phyloP scores from a whole-genome alignment of 164 flowering plant species.

The Chloranthus sessilifolius region DNA sequence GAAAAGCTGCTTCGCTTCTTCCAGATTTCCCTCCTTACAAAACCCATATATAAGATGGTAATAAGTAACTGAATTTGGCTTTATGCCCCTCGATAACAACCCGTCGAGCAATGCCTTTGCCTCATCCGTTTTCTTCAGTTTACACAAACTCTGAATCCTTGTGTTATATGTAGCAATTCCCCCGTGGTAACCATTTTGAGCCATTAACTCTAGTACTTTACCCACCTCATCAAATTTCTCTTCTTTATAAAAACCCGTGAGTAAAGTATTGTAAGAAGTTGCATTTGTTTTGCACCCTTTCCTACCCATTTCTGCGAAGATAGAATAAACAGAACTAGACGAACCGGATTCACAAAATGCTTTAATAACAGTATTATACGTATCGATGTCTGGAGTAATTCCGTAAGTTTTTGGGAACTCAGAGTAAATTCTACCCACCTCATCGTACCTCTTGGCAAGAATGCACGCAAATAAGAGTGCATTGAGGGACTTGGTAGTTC shows the following conservation, averaged over 20 bases:
- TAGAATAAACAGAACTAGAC: slow-evolving; percentile 47
- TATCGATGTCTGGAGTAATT: slow-evolving; percentile 47
- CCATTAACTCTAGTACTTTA: slow-evolving; percentile 64
- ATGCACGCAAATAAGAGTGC: slow-evolving; percentile 53
- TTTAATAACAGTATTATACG: slow-evolving; percentile 63
- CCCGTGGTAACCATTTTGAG: slow-evolving; percentile 19
- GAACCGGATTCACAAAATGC: slow-evolving; percentile 56
- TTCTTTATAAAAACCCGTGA: slow-evolving; percentile 73
- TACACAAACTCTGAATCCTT: slow-evolving; percentile 74
- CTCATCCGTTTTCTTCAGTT: slow-evolving; percentile 47
- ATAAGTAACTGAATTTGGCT: slow-evolving; percentile 56
- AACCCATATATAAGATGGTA: slow-evolving; percentile 66
- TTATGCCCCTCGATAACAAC: slow-evolving; percentile 48
- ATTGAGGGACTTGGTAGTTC: slow-evolving; percentile 44
- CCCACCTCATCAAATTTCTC: slow-evolving; percentile 66
- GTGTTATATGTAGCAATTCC: slow-evolving; percentile 51
- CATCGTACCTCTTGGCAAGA: slow-evolving; percentile 36
- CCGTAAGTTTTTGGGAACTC: slow-evolving; percentile 52
- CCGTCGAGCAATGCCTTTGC: slow-evolving; percentile 68
- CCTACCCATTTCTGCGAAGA: slow-evolving; percentile 71
- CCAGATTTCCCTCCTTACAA: slow-evolving; percentile 57
- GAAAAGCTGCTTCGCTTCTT: slow-evolving; percentile 60
- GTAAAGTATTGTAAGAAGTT: slow-evolving; percentile 35
- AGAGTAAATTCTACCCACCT: slow-evolving; percentile 17
- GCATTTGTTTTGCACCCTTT: slow-evolving; percentile 47